Conservation (phyloP, 768 basidiomycete genomes). For the Lactifluus pinguis region DNA sequence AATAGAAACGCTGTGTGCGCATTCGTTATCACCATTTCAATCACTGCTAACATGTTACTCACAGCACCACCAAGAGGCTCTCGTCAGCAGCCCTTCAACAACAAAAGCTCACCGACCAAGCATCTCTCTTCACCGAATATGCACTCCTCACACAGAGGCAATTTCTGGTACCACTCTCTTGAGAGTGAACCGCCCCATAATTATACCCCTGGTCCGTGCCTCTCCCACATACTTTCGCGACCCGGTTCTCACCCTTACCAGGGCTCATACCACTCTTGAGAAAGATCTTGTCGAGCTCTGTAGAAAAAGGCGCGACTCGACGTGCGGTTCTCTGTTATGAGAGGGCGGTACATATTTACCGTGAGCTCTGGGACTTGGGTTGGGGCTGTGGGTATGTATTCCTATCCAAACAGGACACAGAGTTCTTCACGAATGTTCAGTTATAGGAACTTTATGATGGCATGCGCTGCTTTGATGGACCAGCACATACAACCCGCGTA, state of each 20-base stretch:
- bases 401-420: slow-evolving; percentile 4
- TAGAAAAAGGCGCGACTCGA: slow-evolving; percentile 39
- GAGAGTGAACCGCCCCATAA: slow-evolving; percentile 40
- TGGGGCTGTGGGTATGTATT: slow-evolving; percentile 48
- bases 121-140: not conserved
- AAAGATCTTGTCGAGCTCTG: slow-evolving; percentile 42
- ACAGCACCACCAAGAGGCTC: slow-evolving; percentile 5
- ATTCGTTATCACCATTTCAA: not conserved
- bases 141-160: slow-evolving; percentile 27
- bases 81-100: not conserved
- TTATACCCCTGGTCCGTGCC: slow-evolving; percentile 49
- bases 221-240: not conserved
- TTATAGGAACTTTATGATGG: slow-evolving; percentile 79
- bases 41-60: not conserved
- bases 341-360: slow-evolving; percentile 46
- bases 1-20: slow-evolving; percentile 9
- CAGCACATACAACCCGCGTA: slow-evolving; percentile 57
- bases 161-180: slow-evolving; percentile 57
- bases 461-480: slow-evolving; percentile 60
- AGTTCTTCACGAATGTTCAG: slow-evolving; percentile 29
- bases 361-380: slow-evolving; percentile 48
- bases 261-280: slow-evolving; percentile 59
- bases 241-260: slow-evolving; percentile 21
- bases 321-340: slow-evolving; percentile 61
- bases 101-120: not conserved